Percentiles rank a stretch among this genome's conserved stretches.
These are phyloP conservation scores for Chenopodium suecicum DNA, from an alignment of 148 eudicot genomes.

Conservation along the genomic window DNA sequence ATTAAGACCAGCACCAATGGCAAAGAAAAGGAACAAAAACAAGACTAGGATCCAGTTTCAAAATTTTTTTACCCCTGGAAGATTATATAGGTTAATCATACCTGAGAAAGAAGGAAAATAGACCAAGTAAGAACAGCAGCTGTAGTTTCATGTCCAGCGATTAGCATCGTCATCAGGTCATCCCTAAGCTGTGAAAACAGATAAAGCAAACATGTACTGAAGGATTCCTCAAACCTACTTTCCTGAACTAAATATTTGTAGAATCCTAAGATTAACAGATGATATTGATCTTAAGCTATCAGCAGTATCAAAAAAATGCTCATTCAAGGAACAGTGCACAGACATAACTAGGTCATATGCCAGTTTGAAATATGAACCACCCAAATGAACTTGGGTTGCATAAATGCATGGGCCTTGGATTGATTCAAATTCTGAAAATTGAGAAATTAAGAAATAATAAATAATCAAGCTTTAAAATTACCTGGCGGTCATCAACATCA, in stretches of 20 bases:
- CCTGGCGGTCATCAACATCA: conserved; percentile 98
- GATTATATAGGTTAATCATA: conserved; percentile 25
- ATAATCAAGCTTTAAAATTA: conserved; percentile 1
- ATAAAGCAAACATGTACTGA: background rate
- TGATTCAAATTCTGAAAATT: background rate
- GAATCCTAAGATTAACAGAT: background rate
- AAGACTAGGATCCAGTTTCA: background rate
- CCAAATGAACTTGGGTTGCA: conserved; percentile 4
- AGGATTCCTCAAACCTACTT: background rate
- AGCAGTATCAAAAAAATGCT: background rate
- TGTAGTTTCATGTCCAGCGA: conserved; percentile 99
- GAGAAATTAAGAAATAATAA: background rate
- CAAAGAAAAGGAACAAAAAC: background rate
- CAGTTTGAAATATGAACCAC: background rate
- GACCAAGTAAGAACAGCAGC: conserved; percentile 99
- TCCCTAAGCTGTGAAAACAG: conserved; percentile 71
- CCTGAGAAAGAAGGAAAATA: conserved; percentile 86
- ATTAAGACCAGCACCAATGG: conserved; percentile 15
- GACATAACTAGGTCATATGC: no score
- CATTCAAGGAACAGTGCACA: no score
- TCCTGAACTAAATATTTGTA: background rate
- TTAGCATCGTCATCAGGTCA: conserved; percentile 99
- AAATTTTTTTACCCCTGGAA: background rate
- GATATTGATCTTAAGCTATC: background rate
- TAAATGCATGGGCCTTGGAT: background rate